A percentile compares a stretch with the other conserved stretches of the same genome.
Evolutionary conservation across 2,329 filamentous ascomycete species (phyloP).

Genomic region (Stachybotrys chlorohalonatus): DNA sequence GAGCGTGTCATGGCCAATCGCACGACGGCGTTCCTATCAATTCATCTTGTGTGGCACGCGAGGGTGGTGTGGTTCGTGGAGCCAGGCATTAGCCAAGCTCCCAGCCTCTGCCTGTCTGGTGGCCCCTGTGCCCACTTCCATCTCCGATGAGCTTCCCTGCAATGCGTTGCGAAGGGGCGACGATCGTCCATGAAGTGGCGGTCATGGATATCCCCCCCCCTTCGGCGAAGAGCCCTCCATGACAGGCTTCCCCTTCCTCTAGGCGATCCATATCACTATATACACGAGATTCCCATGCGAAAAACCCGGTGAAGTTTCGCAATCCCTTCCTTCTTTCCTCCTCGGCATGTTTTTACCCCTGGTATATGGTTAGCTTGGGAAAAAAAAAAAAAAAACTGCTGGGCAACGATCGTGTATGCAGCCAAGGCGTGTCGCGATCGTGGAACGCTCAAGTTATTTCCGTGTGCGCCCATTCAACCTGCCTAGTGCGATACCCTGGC

Average conservation of each 20-base stretch:
- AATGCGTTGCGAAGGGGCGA: not conserved
- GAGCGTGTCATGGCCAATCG: not conserved
- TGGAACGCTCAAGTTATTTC: not conserved
- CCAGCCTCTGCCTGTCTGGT: not conserved
- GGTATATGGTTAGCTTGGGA: too few species aligned
- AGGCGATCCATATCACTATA: not conserved
- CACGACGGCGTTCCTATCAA: not conserved
- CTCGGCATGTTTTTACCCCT: not conserved
- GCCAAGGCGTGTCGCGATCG: not conserved
- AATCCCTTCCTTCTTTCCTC: not conserved
- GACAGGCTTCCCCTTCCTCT: not conserved
- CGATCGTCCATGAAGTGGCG: not conserved
- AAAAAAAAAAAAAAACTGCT: too few species aligned
- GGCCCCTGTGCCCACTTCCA: not conserved
- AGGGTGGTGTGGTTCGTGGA: not conserved
- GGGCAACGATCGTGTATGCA: not conserved
- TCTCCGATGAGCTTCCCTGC: not conserved
- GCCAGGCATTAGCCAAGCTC: not conserved
- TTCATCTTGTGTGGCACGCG: not conserved
- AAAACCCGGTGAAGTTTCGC: not conserved
- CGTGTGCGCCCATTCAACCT: not conserved
- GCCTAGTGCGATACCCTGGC: not conserved
- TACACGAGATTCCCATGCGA: not conserved
- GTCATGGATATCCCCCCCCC: not conserved
- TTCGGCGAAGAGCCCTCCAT: not conserved